Evolutionary conservation across 352 stramenopile species (phyloP), one percentile per base, ranked within the genome.

Genomic region (Pythium utonaiense): DNA sequence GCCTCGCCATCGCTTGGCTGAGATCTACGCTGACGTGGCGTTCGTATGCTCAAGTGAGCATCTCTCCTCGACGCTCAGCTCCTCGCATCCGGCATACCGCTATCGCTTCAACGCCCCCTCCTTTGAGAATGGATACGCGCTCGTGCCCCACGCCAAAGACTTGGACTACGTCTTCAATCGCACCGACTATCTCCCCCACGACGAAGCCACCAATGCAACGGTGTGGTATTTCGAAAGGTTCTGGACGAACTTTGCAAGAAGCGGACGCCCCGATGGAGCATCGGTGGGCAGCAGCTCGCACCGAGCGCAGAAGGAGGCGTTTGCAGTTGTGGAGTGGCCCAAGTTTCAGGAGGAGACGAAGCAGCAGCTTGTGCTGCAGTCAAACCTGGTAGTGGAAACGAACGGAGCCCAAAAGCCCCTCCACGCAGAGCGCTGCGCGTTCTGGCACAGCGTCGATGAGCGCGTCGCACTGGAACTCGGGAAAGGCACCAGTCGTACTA

Each of bases 31-130:
- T 22, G 59, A 66, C 16, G 16, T 40, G 4, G 21, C 19, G 9
- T 66, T 55, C 25, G 40, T 54, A 21, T 66, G 59, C 19, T 21
- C 59, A 10, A 54, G 59, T 16, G 59, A 66, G 12, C 36, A 8
- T 8, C 7, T 54, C 8, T 40, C 51, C 9, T 14, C 19, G 14
- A 12, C 7, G n/a, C 17, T 53, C 2, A 27, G 25, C 6, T 14
- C 27, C 19, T 17, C 31, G 16, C 24, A 16, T 6, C 33, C 14
- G 4, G 57, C 50, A 22, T 66, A 44, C n/a, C 51, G 52, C 41
- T 66, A 66, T 52, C 60, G 60, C 5, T 66, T 53, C 60, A 66
- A 66, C 52, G 17, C 45, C 1, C 27, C 51, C 0, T 17, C 28
- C n/a, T 16, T 47, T 13, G 21, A 13, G 17, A 4, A 36, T 19